Evolutionary conservation across 2,329 filamentous ascomycete species (phyloP).

Genomic region (Verticillium dahliae): DNA sequence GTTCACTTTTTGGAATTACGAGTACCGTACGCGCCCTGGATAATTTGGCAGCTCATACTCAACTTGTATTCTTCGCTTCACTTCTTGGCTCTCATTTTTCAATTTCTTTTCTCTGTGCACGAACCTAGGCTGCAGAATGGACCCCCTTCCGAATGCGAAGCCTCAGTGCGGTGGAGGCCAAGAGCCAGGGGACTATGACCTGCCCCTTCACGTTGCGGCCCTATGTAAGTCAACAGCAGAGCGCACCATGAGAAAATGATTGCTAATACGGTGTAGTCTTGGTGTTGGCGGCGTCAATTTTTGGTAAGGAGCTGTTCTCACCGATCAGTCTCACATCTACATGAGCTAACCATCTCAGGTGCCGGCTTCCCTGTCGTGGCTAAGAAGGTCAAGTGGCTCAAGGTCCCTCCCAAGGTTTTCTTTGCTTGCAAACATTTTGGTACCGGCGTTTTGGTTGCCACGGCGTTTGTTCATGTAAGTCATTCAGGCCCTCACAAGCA

Average conservation of each 20-base stretch:
- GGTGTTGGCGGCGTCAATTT: constrained; percentile 30
- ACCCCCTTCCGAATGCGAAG: constrained; percentile 21
- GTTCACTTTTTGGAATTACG: constrained; percentile 7
- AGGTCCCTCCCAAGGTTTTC: constrained; percentile 49
- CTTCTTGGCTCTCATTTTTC: constrained; percentile 10
- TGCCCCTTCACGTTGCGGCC: constrained; percentile 31
- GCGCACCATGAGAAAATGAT: not conserved
- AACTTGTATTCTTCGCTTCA: constrained; percentile 14
- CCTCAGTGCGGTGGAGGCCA: constrained; percentile 30
- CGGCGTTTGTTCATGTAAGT: constrained; percentile 63
- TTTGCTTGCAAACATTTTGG: constrained; percentile 62
- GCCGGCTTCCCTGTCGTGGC: constrained; percentile 46
- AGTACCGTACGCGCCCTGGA: constrained; percentile 14
- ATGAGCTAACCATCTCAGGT: constrained; percentile 20
- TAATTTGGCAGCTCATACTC: constrained; percentile 7
- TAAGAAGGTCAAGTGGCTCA: constrained; percentile 52
- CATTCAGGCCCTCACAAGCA: no score
- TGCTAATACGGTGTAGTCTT: constrained; percentile 22
- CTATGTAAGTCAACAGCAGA: constrained; percentile 27
- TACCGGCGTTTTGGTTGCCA: constrained; percentile 66
- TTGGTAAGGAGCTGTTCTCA: constrained; percentile 20
- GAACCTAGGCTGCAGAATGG: constrained; percentile 16
- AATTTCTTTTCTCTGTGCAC: constrained; percentile 2
- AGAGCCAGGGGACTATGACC: constrained; percentile 31
- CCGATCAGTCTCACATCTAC: not conserved